Evolutionary conservation across 225 moss, liverwort and hornwort genomes (phyloP), one percentile per base, ranked within the genome.

Genomic region (Marchantia paleacea): DNA sequence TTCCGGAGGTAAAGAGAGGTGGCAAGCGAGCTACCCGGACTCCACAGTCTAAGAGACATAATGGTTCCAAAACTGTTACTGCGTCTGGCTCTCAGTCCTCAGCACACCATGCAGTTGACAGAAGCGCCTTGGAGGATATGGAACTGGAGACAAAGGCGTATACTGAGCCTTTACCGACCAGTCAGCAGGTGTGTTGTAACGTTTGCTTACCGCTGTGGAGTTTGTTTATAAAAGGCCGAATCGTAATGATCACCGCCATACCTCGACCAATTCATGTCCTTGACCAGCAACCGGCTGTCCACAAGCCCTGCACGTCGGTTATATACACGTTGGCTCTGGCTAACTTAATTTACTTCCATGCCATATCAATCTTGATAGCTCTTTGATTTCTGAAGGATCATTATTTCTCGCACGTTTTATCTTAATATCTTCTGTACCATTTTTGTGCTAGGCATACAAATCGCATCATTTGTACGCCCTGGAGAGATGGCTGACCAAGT

Each of bases 401-500:
- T 29, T 3, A 29, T 39, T 5, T 69, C 20, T 68, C 48, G 47
- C 72, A 1, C 72, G 48, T n/a, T 18, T 48, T n/a, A 62, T 68
- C 47, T 0, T 75, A 13, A 20, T 76, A 7, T 58, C 28, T 55
- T 55, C 28, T 39, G 54, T 13, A 28, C 61, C 54, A 78, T 25
- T 60, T 69, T 63, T 11, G 22, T 75, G 12, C 30, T 88, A 99
- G 92, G 99, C 95, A 28, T 99, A 95, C 87, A 92, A 85, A 71
- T 89, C 88, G 47, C 99, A 99, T 87, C 99, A 99, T 79, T 87
- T 99, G 62, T 99, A 94, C 86, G 94, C 87, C 77, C 67, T 99
- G 58, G 99, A 95, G 81, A 89, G 85, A 77, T 95, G 95, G 94
- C 85, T 99, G n/a, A 95, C 90, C 66, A 99, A 99, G 85, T 99